Percentiles rank a stretch among this genome's conserved stretches.
phyloP scores from a whole-genome alignment of 768 basidiomycete genomes.

The Tricholoma sp. region DNA sequence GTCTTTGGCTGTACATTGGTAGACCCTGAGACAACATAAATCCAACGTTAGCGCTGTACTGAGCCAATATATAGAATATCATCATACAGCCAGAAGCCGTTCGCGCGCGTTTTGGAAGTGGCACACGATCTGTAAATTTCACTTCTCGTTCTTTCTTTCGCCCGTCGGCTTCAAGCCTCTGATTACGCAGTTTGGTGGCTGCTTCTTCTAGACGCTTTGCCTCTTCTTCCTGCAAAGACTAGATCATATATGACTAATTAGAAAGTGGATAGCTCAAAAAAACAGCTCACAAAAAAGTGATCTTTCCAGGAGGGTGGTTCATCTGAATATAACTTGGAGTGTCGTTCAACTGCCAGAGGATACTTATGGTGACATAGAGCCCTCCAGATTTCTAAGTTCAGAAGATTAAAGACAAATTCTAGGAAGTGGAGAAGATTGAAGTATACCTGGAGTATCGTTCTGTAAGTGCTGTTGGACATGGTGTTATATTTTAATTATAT shows the following conservation, averaged over 20 bases:
- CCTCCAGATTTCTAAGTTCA: conserved; percentile 57
- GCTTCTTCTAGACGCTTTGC: conserved; percentile 60
- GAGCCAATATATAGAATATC: conserved; percentile 4
- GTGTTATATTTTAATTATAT: neutral
- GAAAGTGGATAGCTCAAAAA: conserved; percentile 6
- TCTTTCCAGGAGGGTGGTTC: conserved; percentile 65
- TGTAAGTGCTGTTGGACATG: conserved; percentile 40
- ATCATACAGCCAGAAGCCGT: conserved; percentile 43
- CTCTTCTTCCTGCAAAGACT: conserved; percentile 58
- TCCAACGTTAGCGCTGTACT: conserved; percentile 10
- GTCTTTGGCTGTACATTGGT: conserved; percentile 48
- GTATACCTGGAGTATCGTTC: conserved; percentile 50
- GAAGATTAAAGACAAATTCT: conserved; percentile 5
- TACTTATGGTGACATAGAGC: conserved; percentile 58
- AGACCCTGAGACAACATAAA: conserved; percentile 27
- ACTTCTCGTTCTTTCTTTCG: conserved; percentile 75
- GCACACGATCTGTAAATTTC: conserved; percentile 66
- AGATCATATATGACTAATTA: conserved; percentile 2
- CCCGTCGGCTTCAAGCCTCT: conserved; percentile 66
- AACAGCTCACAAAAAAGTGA: conserved; percentile 55
- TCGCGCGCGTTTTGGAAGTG: conserved; percentile 59
- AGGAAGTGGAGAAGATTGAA: neutral
- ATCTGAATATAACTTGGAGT: conserved; percentile 31
- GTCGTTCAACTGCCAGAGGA: conserved; percentile 47
- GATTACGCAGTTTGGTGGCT: conserved; percentile 55